Conservation (phyloP, 208 protist genomes). For the Phytomonas francai region DNA sequence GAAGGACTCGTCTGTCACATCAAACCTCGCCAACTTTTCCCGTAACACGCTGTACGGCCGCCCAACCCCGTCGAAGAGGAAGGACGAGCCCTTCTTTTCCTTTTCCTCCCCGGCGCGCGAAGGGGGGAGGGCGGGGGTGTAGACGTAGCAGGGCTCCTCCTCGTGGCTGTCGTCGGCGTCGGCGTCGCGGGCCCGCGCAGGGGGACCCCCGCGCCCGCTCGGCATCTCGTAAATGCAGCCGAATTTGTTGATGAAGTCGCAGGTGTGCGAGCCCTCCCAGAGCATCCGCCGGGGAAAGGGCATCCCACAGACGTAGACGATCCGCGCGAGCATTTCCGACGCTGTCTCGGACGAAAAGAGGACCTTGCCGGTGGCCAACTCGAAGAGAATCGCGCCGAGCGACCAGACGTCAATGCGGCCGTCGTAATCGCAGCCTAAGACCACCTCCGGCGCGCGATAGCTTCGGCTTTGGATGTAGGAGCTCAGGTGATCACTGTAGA, state of each 20-base stretch:
- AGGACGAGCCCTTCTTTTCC: constrained; percentile 2
- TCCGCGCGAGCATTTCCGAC: constrained; percentile 90
- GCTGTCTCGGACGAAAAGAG: constrained; percentile 93
- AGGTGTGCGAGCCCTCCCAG: constrained; percentile 80
- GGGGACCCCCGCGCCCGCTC: constrained; percentile 26
- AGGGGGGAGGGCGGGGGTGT: constrained; percentile 46
- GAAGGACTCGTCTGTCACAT: constrained; percentile 71
- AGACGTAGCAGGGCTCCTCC: constrained; percentile 69
- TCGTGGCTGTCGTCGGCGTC: constrained; percentile 24
- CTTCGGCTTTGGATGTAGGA: constrained; percentile 93
- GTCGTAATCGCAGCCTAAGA: constrained; percentile 92
- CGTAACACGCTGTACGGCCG: constrained; percentile 61
- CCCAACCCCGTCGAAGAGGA: constrained; percentile 13
- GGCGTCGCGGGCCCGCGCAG: constrained; percentile 5
- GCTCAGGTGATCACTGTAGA: constrained; percentile 92
- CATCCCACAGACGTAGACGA: constrained; percentile 82
- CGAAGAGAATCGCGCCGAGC: constrained; percentile 90
- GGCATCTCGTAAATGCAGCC: constrained; percentile 80
- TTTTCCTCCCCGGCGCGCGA: constrained; percentile 13
- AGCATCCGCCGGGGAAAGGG: constrained; percentile 83
- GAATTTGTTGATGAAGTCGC: constrained; percentile 87
- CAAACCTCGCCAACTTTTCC: constrained; percentile 59
- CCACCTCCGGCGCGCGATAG: constrained; percentile 91
- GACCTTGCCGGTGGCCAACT: constrained; percentile 91
- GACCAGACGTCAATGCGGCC: constrained; percentile 95